Conservation (phyloP, 1,284 basidiomycete genomes). For the Heterobasidion occidentale region DNA sequence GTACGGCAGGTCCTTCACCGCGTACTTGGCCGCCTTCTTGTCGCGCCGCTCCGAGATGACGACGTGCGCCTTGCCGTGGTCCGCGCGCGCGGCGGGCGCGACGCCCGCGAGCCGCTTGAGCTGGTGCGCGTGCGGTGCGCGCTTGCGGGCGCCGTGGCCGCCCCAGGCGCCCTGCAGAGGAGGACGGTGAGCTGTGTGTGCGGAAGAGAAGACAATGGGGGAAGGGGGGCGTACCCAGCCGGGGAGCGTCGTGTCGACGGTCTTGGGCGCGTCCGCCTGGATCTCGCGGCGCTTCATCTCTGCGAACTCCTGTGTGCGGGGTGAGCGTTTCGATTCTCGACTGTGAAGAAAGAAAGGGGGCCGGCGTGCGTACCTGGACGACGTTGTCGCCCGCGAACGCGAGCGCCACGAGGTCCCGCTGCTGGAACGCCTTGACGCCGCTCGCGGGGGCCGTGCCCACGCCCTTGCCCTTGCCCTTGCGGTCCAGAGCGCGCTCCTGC, state of each 20-base stretch:
- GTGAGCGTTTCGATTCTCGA: neutral
- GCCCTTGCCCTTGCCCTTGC: conserved; percentile 37
- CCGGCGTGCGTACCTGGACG: conserved; percentile 59
- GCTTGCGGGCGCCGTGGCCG: conserved; percentile 63
- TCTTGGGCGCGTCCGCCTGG: conserved; percentile 77
- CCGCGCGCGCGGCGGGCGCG: conserved; percentile 71
- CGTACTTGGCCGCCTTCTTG: conserved; percentile 87
- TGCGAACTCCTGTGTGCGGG: conserved; percentile 65
- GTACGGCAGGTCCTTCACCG: conserved; percentile 85
- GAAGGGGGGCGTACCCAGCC: conserved; percentile 70
- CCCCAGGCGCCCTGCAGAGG: conserved; percentile 79
- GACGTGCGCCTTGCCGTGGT: conserved; percentile 79
- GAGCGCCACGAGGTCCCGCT: conserved; percentile 84
- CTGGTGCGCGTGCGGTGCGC: conserved; percentile 51
- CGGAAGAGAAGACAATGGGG: neutral
- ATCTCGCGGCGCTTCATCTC: conserved; percentile 76
- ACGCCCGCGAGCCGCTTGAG: conserved; percentile 82
- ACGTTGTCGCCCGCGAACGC: conserved; percentile 98
- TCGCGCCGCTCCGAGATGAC: conserved; percentile 94
- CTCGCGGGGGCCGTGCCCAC: conserved; percentile 16
- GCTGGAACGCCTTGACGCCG: conserved; percentile 63
- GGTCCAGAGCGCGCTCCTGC: conserved; percentile 43
- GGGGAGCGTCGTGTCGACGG: conserved; percentile 85
- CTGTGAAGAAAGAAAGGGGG: neutral
- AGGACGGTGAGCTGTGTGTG: neutral